Conservation (phyloP, 768 basidiomycete genomes). For the Mycena haematopus region DNA sequence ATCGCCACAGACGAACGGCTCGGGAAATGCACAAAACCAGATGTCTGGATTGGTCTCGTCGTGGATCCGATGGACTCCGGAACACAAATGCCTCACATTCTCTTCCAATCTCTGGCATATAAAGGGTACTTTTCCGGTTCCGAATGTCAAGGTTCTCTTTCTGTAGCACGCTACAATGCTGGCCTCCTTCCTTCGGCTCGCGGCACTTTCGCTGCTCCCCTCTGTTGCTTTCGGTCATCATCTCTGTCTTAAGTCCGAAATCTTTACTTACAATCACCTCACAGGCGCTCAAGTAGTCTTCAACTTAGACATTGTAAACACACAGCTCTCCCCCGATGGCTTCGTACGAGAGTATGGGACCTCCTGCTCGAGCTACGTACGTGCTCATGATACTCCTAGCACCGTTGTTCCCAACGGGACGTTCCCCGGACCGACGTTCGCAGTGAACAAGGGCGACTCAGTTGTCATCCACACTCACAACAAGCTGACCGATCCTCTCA, state of each 20-base stretch:
- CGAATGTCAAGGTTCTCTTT: conserved; percentile 17
- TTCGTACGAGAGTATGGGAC: conserved; percentile 25
- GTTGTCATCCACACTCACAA: conserved; percentile 40
- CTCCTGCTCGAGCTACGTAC: background rate
- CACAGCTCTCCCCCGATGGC: conserved; percentile 29
- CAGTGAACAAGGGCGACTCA: conserved; percentile 35
- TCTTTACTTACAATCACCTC: no score
- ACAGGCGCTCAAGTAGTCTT: conserved; percentile 13
- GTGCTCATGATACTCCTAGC: conserved; percentile 21
- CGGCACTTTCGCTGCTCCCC: conserved; percentile 24
- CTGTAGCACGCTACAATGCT: conserved; percentile 19
- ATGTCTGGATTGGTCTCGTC: conserved; percentile 11
- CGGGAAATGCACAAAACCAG: background rate
- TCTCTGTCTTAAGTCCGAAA: no score
- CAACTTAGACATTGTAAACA: conserved; percentile 31
- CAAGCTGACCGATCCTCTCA: conserved; percentile 34
- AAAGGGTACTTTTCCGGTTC: conserved; percentile 12
- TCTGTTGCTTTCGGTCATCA: conserved; percentile 4
- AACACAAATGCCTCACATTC: conserved; percentile 17
- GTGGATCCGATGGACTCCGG: background rate
- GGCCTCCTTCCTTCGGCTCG: conserved; percentile 23
- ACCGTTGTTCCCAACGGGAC: conserved; percentile 37
- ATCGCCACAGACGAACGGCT: background rate
- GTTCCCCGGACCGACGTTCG: conserved; percentile 38
- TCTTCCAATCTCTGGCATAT: background rate